A percentile compares a stretch with the other conserved stretches of the same genome.
These are phyloP conservation scores for Pythium diclinum DNA, from an alignment of 352 stramenopile species.

Conservation along the genomic window DNA sequence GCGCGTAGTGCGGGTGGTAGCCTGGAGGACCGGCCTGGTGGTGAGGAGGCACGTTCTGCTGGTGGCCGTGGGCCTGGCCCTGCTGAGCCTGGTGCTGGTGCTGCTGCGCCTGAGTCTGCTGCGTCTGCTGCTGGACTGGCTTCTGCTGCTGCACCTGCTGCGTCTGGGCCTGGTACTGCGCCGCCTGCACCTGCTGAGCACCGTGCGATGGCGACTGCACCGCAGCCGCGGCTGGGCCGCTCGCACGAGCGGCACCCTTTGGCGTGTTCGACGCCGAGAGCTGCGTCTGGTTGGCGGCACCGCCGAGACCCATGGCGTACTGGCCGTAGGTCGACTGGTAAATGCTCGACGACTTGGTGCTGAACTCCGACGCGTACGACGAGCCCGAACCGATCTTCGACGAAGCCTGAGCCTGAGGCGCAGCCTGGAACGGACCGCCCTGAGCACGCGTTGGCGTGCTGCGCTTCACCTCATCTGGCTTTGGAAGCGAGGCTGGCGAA, in stretches of 20 bases:
- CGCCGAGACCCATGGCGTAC: conserved; percentile 78
- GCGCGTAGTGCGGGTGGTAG: conserved; percentile 81
- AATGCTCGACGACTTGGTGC: conserved; percentile 46
- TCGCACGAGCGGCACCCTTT: conserved; percentile 34
- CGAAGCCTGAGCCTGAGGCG: conserved; percentile 38
- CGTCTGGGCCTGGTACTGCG: conserved; percentile 31
- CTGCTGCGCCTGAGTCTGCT: conserved; percentile 22
- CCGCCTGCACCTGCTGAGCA: conserved; percentile 20
- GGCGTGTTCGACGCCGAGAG: conserved; percentile 44
- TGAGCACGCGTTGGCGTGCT: conserved; percentile 59
- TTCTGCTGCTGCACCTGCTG: conserved; percentile 33
- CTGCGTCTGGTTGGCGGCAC: conserved; percentile 33
- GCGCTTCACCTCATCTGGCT: conserved; percentile 83
- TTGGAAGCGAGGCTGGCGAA: conserved; percentile 81
- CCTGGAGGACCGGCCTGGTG: conserved; percentile 66
- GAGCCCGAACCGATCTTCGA: conserved; percentile 57
- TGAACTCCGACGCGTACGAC: conserved; percentile 54
- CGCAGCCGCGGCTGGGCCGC: conserved; percentile 24
- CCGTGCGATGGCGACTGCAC: conserved; percentile 59
- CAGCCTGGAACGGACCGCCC: conserved; percentile 42
- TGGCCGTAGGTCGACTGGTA: conserved; percentile 81
- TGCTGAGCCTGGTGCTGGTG: conserved; percentile 31
- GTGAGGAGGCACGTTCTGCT: conserved; percentile 53
- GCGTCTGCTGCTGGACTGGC: conserved; percentile 16
- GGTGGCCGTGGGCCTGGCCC: conserved; percentile 28